phyloP scores from a whole-genome alignment of 2,329 filamentous ascomycete genomes.

The Exophiala oligosperma region DNA sequence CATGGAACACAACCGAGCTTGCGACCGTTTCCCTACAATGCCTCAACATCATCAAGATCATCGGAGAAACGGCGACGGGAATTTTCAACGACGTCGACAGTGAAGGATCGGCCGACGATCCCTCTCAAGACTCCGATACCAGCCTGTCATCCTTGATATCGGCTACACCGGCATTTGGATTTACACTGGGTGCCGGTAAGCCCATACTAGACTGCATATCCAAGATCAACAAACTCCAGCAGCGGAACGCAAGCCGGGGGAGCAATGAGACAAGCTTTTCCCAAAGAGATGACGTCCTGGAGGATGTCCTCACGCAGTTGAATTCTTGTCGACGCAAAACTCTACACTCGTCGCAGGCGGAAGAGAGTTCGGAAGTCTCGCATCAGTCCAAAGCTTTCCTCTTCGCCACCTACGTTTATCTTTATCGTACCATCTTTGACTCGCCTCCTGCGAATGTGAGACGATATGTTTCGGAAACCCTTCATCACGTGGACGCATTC shows the following conservation, averaged over 20 bases:
- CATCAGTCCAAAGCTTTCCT: slow-evolving; percentile 25
- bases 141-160: neutral
- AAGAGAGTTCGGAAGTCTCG: neutral
- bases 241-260: neutral
- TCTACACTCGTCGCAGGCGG: neutral
- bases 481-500: slow-evolving; percentile 19
- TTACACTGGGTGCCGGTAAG: too few relatives aligned
- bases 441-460: slow-evolving; percentile 19
- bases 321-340: too few relatives aligned
- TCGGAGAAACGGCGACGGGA: slow-evolving; percentile 10
- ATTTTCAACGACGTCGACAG: neutral
- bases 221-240: neutral
- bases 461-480: slow-evolving; percentile 17
- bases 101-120: neutral
- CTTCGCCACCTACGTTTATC: slow-evolving; percentile 24
- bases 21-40: slow-evolving; percentile 24
- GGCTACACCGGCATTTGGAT: too few relatives aligned
- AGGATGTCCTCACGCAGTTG: too few relatives aligned
- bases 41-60: slow-evolving; percentile 23
- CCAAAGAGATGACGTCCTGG: too few relatives aligned
- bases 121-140: neutral
- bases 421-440: slow-evolving; percentile 23
- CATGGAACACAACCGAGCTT: slow-evolving; percentile 25
- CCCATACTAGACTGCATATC: too few relatives aligned
- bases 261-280: too few relatives aligned